Base-by-base conservation (phyloP, 2,329 filamentous ascomycete genomes). In the Alternaria hordeiaustralica region DNA sequence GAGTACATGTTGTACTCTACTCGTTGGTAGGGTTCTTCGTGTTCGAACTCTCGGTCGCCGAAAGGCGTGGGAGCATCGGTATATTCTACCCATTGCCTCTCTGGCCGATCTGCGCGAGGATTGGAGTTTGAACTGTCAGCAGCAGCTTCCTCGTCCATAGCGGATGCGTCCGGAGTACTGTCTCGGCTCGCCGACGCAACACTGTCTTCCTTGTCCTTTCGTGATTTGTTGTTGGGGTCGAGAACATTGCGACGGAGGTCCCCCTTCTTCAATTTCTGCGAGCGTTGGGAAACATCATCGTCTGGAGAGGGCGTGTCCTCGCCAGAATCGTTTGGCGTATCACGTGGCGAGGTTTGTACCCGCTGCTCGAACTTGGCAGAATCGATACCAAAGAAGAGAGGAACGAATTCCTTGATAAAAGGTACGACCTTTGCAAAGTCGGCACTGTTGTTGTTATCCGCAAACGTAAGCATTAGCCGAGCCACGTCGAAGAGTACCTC, bases 1-100 rank as follows among this genome's bases (percentile, higher is more conserved):
- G 90, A 91, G 83, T 96, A 99, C 77, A 98, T 89, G 77, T 95
- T 95, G 83, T 93, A 97, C 81, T 88, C 90, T 11, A 89, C 89
- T 50, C 94, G 92, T 70, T 87, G 86, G 81, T 96, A 97, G 61
- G 92, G 90, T 55, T 94, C 92, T 65, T 97, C 93, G 45, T 87
- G 64, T 82, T 91, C 84, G 87, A 95, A 72, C 87, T 87, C 81
- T 86, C 89, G 75, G 50, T 86, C 88, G 69, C 87, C 88, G 43
- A 83, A 86, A 75, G 84, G 88, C 78, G 75, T 87, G 45, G 85
- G 79, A 83, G 84, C 75, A 82, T 83, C 71, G 73, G 87, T 82
- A 83, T 90, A 82, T 80, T 73, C 85, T 82, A 68, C 88, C 89
- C 82, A 93, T 81, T 90, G 89, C 86, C 70, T 87, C 83, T 76